Conservation (phyloP, 2,329 filamentous ascomycete genomes). For the Colletotrichum aenigma region DNA sequence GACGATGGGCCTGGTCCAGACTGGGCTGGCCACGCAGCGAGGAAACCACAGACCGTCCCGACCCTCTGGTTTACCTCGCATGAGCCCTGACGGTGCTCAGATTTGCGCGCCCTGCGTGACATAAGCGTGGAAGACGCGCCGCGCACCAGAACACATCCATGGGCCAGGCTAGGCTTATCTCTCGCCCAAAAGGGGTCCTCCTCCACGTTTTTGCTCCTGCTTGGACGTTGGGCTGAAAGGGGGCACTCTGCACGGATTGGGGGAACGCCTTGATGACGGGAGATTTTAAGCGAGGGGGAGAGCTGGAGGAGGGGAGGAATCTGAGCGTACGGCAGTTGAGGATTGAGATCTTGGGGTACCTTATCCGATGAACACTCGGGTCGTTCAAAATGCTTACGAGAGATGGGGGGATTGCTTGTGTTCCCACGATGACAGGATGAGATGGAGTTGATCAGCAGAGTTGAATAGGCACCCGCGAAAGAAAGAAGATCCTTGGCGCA, state of each 20-base stretch:
- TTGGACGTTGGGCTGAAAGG: neutral
- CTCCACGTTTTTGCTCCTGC: neutral
- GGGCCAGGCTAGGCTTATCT: neutral
- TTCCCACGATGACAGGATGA: neutral
- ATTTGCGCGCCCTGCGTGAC: neutral
- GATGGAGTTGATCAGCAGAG: neutral
- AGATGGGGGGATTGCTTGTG: neutral
- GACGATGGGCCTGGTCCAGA: neutral
- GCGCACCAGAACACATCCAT: neutral
- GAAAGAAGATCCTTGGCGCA: neutral
- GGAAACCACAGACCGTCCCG: neutral
- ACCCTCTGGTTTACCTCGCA: neutral
- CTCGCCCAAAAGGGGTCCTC: neutral
- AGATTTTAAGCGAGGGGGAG: neutral
- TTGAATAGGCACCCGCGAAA: neutral
- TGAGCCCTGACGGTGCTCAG: neutral
- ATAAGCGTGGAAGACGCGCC: neutral
- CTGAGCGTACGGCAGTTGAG: neutral
- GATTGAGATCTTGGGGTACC: neutral
- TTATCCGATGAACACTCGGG: neutral
- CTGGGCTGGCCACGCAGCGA: neutral
- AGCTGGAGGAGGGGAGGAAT: neutral
- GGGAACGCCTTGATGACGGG: neutral
- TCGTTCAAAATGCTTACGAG: neutral
- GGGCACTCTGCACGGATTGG: neutral